These are phyloP conservation scores for Fusarium phyllophilum DNA, from an alignment of 2,329 filamentous ascomycete species.

Conservation along the genomic window DNA sequence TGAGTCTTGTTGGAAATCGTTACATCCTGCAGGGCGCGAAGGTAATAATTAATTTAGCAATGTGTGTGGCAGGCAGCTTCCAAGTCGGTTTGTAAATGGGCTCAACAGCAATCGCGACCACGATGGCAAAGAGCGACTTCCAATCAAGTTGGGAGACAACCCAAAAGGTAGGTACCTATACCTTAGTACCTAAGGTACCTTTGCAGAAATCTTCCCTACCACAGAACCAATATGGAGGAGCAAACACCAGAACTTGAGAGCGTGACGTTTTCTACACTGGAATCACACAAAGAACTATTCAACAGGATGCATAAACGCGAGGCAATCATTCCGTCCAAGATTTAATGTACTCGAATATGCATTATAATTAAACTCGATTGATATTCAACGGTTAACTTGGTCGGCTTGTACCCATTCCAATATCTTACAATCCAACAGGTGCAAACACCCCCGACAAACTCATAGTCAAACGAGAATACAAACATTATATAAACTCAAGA, in stretches of 20 bases:
- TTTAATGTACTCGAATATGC: neutral
- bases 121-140: neutral
- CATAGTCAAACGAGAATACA: slow-evolving; percentile 35
- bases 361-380: slow-evolving; percentile 4
- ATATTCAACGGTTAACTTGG: slow-evolving; percentile 15
- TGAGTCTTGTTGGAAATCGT: neutral
- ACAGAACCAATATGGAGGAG: neutral
- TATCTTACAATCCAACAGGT: slow-evolving; percentile 25
- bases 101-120: slow-evolving; percentile 2
- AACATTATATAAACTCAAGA: slow-evolving; percentile 45
- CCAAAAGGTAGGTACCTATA: neutral
- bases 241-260: neutral
- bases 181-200: too few species aligned
- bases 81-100: neutral
- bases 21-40: neutral
- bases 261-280: neutral
- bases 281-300: neutral
- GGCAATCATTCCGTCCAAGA: neutral
- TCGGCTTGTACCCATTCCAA: neutral
- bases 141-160: neutral
- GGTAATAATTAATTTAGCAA: neutral
- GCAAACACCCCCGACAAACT: slow-evolving; percentile 16
- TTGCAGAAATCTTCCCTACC: neutral
- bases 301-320: neutral
- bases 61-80: slow-evolving; percentile 6